These are phyloP conservation scores for Sporothrix mexicana DNA, from an alignment of 2,329 filamentous ascomycete genomes.

Conservation along the genomic window DNA sequence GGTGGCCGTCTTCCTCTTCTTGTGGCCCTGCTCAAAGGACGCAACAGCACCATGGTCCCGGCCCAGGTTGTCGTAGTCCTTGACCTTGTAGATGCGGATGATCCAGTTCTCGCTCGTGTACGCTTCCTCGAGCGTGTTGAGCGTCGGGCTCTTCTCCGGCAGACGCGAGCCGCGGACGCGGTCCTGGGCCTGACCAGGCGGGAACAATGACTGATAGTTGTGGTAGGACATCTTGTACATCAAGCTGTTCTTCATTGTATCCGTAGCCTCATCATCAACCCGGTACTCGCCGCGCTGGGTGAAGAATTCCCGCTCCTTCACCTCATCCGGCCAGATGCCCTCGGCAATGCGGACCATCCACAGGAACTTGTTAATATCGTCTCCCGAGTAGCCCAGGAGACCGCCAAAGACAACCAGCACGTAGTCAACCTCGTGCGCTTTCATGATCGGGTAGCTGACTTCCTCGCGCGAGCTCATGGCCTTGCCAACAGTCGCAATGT, in stretches of 20 bases:
- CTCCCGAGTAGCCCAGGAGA: constrained; percentile 93
- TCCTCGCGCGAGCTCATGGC: constrained; percentile 98
- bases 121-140: constrained; percentile 91
- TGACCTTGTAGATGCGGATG: constrained; percentile 99
- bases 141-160: constrained; percentile 81
- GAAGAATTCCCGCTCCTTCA: constrained; percentile 97
- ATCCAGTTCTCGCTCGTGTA: constrained; percentile 99
- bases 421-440: constrained; percentile 98
- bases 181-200: constrained; percentile 85
- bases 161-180: constrained; percentile 82
- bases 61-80: constrained; percentile 95
- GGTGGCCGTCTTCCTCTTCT: constrained; percentile 73
- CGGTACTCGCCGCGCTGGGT: constrained; percentile 92
- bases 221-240: constrained; percentile 99
- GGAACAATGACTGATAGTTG: constrained; percentile 94
- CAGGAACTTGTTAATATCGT: constrained; percentile 99
- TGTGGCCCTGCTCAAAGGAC: constrained; percentile 78
- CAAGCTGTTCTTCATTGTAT: constrained; percentile 98
- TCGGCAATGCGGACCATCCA: constrained; percentile 99
- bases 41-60: constrained; percentile 76
- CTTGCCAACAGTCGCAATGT: constrained; percentile 98
- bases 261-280: constrained; percentile 89
- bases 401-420: constrained; percentile 97
- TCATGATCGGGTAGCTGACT: constrained; percentile 97
- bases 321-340: constrained; percentile 99